phyloP scores from a whole-genome alignment of 257 asterid species.

The Scutellaria baicalensis region DNA sequence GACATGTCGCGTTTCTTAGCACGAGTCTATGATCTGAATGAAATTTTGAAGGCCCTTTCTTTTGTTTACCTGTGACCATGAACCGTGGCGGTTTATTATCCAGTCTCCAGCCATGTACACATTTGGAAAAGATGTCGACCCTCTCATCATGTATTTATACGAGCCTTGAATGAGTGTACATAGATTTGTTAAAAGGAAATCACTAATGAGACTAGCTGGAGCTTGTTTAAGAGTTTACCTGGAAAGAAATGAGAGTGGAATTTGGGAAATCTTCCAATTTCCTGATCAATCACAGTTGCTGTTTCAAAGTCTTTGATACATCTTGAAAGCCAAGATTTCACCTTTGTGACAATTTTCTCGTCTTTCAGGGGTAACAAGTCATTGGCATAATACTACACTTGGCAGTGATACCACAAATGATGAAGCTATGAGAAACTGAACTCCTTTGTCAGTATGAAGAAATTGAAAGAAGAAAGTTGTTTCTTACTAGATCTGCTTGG shows the following conservation, averaged over 20 bases:
- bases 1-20: background rate
- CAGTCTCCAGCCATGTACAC: slow-evolving; percentile 66
- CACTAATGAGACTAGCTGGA: too few relatives aligned
- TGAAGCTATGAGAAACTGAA: background rate
- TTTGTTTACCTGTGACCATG: slow-evolving; percentile 47
- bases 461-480: background rate
- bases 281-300: slow-evolving; percentile 46
- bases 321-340: slow-evolving; percentile 37
- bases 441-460: background rate
- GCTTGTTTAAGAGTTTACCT: slow-evolving; percentile 25
- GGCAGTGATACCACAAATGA: background rate
- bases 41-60: background rate
- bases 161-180: slow-evolving; percentile 28
- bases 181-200: background rate
- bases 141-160: slow-evolving; percentile 56
- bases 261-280: slow-evolving; percentile 50
- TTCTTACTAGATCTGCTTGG: slow-evolving; percentile 50
- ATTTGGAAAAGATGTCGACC: slow-evolving; percentile 50
- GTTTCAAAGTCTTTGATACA: slow-evolving; percentile 40
- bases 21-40: background rate
- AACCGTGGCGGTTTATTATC: slow-evolving; percentile 48
- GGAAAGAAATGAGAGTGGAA: slow-evolving; percentile 53
- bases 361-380: slow-evolving; percentile 49
- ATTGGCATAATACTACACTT: slow-evolving; percentile 51
- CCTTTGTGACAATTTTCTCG: slow-evolving; percentile 44